Evolutionary conservation across 805 yeast genomes (phyloP), one percentile per base, ranked within the genome.

Genomic region (Candida chilensis): DNA sequence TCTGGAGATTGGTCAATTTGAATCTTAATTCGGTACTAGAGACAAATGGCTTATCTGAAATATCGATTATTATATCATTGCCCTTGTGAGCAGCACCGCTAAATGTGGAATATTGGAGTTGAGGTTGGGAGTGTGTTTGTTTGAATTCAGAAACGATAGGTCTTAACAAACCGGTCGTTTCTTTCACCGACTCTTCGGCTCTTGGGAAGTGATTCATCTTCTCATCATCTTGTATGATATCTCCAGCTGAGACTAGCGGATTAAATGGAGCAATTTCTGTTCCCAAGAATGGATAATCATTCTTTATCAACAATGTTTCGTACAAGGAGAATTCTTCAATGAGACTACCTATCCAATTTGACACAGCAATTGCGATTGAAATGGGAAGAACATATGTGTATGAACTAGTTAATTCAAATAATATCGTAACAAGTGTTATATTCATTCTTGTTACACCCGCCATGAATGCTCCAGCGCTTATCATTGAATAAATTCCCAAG

Each of bases 361-460:
- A 64, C n/a, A 67, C 69, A 6, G 76, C 64, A 28, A 73, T 70
- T 3, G 76, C 59, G 6, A 72, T 63, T 1, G 78, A 61, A 31
- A 72, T 68, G 0, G 79, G 79, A 15, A 73, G 44, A 8, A 73
- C 78, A 41, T 71, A 71, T 16, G 71, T 69, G 34, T 72, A 63
- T 10, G 74, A 64, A 15, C 75, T 71, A 1, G 79, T 73, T 20
- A 73, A 46, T 41, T 73, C 79, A 42, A 69, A 69, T 22, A 69
- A 42, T 22, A 70, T 68, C 4, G 67, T 65, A 1, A 70, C 72
- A 20, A 69, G 45, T 3, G 75, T 66, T 24, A 69, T 65, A 30
- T 69, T 67, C 76, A 69, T 69, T 34, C 74, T 45, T 2, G 76
- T 69, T 4, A 68, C 65, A 4, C 75, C 76, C 1, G 74, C 76